phyloP scores from a whole-genome alignment of 768 basidiomycete genomes.

The Gloeostereum incarnatum region DNA sequence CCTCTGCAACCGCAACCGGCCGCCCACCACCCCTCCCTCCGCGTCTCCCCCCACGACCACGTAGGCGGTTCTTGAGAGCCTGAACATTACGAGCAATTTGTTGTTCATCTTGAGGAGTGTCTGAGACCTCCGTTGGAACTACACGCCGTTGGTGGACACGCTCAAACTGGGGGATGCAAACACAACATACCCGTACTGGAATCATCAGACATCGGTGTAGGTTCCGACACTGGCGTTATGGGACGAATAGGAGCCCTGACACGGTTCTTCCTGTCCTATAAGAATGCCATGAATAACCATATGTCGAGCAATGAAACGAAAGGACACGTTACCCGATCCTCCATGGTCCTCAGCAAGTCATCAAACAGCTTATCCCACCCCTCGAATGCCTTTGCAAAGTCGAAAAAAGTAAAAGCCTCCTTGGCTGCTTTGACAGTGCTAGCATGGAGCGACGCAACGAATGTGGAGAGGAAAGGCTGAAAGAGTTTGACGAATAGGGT shows the following conservation, averaged over 20 bases:
- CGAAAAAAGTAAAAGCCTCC: conserved; percentile 40
- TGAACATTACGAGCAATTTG: conserved; percentile 90
- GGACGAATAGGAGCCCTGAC: conserved; percentile 32
- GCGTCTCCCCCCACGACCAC: conserved; percentile 61
- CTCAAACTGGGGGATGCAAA: neutral
- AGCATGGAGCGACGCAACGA: conserved; percentile 77
- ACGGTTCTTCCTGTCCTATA: conserved; percentile 67
- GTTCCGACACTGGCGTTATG: conserved; percentile 22
- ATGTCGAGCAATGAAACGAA: conserved; percentile 15
- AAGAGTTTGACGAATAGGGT: conserved; percentile 82
- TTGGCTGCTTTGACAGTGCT: conserved; percentile 35
- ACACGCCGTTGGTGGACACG: neutral
- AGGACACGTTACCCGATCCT: conserved; percentile 69
- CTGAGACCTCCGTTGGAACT: conserved; percentile 42
- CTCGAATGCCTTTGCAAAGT: conserved; percentile 61
- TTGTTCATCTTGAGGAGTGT: conserved; percentile 65
- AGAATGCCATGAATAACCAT: neutral
- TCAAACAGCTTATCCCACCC: conserved; percentile 82
- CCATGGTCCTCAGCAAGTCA: conserved; percentile 61
- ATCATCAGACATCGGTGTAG: conserved; percentile 52
- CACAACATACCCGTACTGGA: conserved; percentile 41
- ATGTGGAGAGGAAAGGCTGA: conserved; percentile 72
- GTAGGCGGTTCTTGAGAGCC: conserved; percentile 77
- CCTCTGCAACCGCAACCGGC: conserved; percentile 37
- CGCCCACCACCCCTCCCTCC: conserved; percentile 39